Evolutionary conservation across 169 alveolate species (phyloP).

Genomic region (Plasmodium cynomolgi): DNA sequence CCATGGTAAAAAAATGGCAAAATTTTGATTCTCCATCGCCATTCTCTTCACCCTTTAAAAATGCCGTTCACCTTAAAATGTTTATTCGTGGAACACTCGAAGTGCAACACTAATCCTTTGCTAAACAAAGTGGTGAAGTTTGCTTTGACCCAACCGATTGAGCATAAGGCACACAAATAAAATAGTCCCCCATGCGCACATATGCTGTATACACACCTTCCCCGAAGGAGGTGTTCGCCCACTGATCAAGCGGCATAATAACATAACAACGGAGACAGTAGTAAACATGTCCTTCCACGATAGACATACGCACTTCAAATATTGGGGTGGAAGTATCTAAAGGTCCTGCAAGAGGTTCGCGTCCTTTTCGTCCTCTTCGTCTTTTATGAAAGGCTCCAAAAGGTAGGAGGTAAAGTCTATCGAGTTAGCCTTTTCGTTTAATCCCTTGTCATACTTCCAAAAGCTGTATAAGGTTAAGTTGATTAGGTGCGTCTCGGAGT

Average conservation of each 20-base stretch:
- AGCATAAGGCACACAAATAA: not conserved
- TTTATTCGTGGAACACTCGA: not conserved
- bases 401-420: slow-evolving; percentile 71
- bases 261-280: not conserved
- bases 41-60: not conserved
- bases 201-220: not conserved
- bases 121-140: not conserved
- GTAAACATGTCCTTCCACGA: not conserved
- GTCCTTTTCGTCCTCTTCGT: slow-evolving; percentile 20
- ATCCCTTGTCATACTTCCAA: slow-evolving; percentile 65
- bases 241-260: not conserved
- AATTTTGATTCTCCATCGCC: not conserved
- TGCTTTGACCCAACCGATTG: not conserved
- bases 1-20: not conserved
- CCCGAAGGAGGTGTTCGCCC: not conserved
- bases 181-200: not conserved
- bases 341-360: slow-evolving; percentile 60
- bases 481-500: slow-evolving; percentile 60
- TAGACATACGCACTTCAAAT: not conserved
- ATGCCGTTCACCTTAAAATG: not conserved
- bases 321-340: not conserved
- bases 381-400: slow-evolving; percentile 72
- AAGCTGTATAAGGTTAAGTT: slow-evolving; percentile 70
- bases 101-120: not conserved
- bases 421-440: slow-evolving; percentile 21